phyloP scores from a whole-genome alignment of 163 green algal species.

The Chlorella variabilis region DNA sequence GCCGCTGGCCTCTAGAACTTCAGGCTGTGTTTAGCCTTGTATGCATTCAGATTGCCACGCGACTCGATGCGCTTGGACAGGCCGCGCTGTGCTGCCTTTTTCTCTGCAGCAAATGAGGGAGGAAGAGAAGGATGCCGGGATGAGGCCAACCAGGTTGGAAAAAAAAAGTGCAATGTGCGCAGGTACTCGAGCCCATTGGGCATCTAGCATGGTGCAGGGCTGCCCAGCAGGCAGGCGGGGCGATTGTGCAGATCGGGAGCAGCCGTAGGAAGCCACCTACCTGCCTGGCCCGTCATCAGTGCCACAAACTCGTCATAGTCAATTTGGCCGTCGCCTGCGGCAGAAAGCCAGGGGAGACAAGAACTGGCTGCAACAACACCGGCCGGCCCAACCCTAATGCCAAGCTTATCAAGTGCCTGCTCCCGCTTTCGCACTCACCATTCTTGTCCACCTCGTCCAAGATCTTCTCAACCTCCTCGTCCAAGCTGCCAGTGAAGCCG shows the following conservation, averaged over 20 bases:
- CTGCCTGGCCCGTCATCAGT: slow-evolving; percentile 59
- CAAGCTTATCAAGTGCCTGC: background rate
- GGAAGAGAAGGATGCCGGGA: too few relatives aligned
- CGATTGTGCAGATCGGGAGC: too few relatives aligned
- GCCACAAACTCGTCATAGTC: slow-evolving; percentile 82
- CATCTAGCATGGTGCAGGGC: too few relatives aligned
- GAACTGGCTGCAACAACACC: background rate
- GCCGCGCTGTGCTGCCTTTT: background rate
- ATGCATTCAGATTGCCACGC: slow-evolving; percentile 30
- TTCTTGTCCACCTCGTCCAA: slow-evolving; percentile 77
- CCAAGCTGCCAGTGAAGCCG: background rate
- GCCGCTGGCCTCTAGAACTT: background rate
- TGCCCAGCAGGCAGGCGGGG: too few relatives aligned
- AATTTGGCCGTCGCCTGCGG: slow-evolving; percentile 67
- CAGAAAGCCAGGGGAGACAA: background rate
- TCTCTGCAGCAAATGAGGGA: background rate
- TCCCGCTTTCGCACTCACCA: slow-evolving; percentile 13
- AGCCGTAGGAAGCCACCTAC: too few relatives aligned
- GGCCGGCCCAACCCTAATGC: too few relatives aligned
- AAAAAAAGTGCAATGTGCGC: too few relatives aligned
- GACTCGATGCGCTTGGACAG: background rate
- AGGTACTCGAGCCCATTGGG: too few relatives aligned
- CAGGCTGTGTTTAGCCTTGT: slow-evolving; percentile 24
- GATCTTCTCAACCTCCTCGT: slow-evolving; percentile 61
- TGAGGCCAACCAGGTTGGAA: background rate